Evolutionary conservation across 306 rosid species (phyloP), one percentile per base, ranked within the genome.

Genomic region (Datisca glomerata): DNA sequence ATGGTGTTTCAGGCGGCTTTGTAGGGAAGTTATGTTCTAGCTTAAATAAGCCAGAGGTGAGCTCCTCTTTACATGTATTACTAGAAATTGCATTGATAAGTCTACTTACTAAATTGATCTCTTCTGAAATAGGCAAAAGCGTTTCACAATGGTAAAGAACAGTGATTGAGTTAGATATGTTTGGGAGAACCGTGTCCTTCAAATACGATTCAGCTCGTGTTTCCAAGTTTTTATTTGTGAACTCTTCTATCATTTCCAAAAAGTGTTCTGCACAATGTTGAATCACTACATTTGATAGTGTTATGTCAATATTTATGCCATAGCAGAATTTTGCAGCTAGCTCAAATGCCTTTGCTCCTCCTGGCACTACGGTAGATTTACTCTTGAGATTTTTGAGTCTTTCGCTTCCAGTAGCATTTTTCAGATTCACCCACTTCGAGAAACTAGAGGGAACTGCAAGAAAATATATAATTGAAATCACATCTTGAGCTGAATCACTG

Each of bases 31-130:
- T 85, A 47, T 80, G 82, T 56, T 91, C 98, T 12, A 91, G 79
- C 60, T 85, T 84, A 40, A 64, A 66, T 57, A 91, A 69, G 24
- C 95, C 96, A 11, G 94, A 70, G 5, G 93, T 66, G 34, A 91
- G 92, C 61, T 91, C 94, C 56, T 91, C 98, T 60, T 91, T 84
- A 71, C 96, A 84, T 2, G 93, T 96, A 54, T 73, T 84, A 33
- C 66, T 78, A 43, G 94, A 86, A 43, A 91, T 73, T 44, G 96
- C 80, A 51, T 71, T 80, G 68, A 84, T 76, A 37, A 91, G 75
- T 63, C 92, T 70, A 60, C 47, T 67, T 20, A 75, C 85, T 43
- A 91, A 75, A 61, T 49, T 60, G 61, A 74, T 81, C 57, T 91
- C 87, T 60, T 91, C 98, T 27, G 96, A 64, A 14, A 68, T 25